Conservation (phyloP, 2,329 filamentous ascomycete genomes). For the Pseudogymnoascus sp. region DNA sequence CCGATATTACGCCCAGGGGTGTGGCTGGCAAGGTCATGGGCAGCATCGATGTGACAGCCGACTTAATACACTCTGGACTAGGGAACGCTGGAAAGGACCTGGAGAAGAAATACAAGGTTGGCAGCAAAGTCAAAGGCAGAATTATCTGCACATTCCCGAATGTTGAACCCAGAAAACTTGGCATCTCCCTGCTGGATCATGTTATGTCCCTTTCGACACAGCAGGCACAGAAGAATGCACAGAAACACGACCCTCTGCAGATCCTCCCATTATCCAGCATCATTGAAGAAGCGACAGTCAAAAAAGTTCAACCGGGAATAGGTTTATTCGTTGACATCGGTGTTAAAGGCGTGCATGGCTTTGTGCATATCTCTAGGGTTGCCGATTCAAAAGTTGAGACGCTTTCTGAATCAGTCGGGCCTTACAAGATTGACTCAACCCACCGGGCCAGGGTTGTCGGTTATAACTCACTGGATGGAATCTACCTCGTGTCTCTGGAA, state of each 20-base stretch:
- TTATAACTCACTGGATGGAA: slow-evolving; percentile 78
- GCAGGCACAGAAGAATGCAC: slow-evolving; percentile 36
- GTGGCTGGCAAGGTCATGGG: slow-evolving; percentile 87
- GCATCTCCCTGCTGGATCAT: slow-evolving; percentile 82
- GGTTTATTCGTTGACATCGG: slow-evolving; percentile 74
- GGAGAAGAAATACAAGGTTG: slow-evolving; percentile 70
- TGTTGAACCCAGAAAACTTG: slow-evolving; percentile 71
- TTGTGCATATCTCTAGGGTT: slow-evolving; percentile 89
- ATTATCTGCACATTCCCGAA: slow-evolving; percentile 81
- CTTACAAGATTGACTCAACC: slow-evolving; percentile 66
- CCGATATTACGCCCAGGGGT: slow-evolving; percentile 65
- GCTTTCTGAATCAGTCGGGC: slow-evolving; percentile 65
- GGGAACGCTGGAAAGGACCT: slow-evolving; percentile 62
- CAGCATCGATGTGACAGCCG: slow-evolving; percentile 80
- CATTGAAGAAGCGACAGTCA: slow-evolving; percentile 68
- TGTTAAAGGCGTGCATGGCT: slow-evolving; percentile 61
- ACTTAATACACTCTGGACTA: slow-evolving; percentile 78
- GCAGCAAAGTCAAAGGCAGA: slow-evolving; percentile 75
- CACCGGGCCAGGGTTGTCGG: slow-evolving; percentile 78
- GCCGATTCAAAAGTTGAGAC: slow-evolving; percentile 84
- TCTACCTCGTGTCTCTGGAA: slow-evolving; percentile 80
- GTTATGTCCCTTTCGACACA: slow-evolving; percentile 51
- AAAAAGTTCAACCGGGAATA: slow-evolving; percentile 68
- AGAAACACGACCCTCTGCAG: slow-evolving; percentile 43
- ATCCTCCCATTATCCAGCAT: slow-evolving; percentile 63